These are phyloP conservation scores for Coriaria nepalensis DNA, from an alignment of 306 rosid genomes.

Conservation along the genomic window DNA sequence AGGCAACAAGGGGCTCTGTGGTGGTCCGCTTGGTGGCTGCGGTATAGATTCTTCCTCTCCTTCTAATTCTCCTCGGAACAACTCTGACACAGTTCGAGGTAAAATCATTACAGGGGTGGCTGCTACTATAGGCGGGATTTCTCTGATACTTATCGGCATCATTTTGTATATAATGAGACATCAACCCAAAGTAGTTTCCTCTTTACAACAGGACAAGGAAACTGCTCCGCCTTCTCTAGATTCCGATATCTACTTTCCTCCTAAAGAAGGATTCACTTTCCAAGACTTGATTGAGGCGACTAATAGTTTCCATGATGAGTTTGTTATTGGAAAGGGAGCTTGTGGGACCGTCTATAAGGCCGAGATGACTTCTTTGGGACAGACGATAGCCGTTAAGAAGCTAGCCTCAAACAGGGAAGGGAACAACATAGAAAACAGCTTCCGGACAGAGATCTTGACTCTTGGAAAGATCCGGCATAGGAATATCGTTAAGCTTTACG, in stretches of 20 bases:
- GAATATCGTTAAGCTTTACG: constrained; percentile 78
- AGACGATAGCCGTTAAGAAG: constrained; percentile 77
- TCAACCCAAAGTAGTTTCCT: constrained; percentile 27
- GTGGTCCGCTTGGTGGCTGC: constrained; percentile 56
- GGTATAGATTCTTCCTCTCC: constrained; percentile 23
- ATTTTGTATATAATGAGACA: constrained; percentile 60
- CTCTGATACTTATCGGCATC: constrained; percentile 63
- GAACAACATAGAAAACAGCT: constrained; percentile 64
- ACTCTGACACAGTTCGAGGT: constrained; percentile 26
- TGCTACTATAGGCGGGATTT: constrained; percentile 65
- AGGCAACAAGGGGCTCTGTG: constrained; percentile 74
- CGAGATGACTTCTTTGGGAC: constrained; percentile 44
- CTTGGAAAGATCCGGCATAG: constrained; percentile 93
- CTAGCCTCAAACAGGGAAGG: constrained; percentile 83
- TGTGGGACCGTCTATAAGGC: constrained; percentile 94
- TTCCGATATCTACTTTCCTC: constrained; percentile 71
- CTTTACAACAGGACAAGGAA: constrained; percentile 32
- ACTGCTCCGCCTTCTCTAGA: constrained; percentile 28
- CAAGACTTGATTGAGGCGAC: constrained; percentile 89
- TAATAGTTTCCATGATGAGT: constrained; percentile 57
- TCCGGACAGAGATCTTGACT: constrained; percentile 77
- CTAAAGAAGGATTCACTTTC: constrained; percentile 68
- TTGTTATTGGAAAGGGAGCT: constrained; percentile 74
- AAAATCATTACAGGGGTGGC: constrained; percentile 50
- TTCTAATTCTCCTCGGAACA: constrained; percentile 12